A percentile compares a stretch with the other conserved stretches of the same genome.
Evolutionary conservation across 176 grass and related monocot species (phyloP).

Genomic region (Carex myosuroides): DNA sequence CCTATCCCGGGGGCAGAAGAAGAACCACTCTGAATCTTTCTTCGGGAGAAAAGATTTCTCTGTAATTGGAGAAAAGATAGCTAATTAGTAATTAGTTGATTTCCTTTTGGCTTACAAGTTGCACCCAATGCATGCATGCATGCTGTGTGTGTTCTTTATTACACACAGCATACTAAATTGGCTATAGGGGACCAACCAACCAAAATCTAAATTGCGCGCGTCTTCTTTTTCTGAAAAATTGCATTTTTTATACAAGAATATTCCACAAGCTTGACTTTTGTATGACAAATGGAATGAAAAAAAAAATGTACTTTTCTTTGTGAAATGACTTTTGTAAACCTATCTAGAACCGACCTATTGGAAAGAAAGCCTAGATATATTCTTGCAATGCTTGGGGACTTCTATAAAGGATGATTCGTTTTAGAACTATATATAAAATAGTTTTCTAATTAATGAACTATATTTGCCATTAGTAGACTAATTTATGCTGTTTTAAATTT

Average conservation of each 20-base stretch:
- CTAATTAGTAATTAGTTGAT: background rate
- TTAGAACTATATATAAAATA: background rate
- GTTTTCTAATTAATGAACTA: background rate
- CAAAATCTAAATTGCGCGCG: background rate
- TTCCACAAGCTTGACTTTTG: conserved; percentile 23
- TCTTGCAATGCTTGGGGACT: background rate
- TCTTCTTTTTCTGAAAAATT: background rate
- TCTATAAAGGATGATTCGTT: background rate
- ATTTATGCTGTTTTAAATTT: background rate
- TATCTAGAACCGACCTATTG: conserved; percentile 62
- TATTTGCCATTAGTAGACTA: background rate
- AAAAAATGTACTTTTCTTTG: background rate
- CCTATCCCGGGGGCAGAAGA: conserved; percentile 85
- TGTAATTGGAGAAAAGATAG: conserved; percentile 19
- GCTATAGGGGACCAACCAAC: background rate
- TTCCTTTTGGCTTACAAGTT: background rate
- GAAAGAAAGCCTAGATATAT: conserved; percentile 32
- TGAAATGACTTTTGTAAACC: conserved; percentile 26
- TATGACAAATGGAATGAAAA: conserved; percentile 16
- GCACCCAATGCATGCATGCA: background rate
- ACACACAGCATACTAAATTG: background rate
- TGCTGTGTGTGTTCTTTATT: background rate
- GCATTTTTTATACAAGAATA: background rate
- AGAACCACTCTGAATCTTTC: conserved; percentile 94
- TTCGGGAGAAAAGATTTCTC: conserved; percentile 97